Percentiles rank a stretch among this genome's conserved stretches.
Conservation (phyloP, 305 asterid genomes). For the Vinca major region DNA sequence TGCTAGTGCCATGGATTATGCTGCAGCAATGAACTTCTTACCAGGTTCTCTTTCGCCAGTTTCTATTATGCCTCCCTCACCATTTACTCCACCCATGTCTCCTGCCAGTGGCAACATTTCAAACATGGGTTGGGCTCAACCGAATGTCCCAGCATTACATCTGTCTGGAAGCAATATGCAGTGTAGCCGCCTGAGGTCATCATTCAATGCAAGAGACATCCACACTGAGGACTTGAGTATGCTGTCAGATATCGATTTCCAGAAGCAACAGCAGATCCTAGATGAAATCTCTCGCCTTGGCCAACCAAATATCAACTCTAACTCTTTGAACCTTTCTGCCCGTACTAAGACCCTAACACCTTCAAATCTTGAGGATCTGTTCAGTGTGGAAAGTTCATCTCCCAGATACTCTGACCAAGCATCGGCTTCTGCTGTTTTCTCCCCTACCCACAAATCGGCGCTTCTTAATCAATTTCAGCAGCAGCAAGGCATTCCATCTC, state of each 20-base stretch:
- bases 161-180: slow-evolving; percentile 64
- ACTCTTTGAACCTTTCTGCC: slow-evolving; percentile 41
- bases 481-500: slow-evolving; percentile 60
- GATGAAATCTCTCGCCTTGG: slow-evolving; percentile 39
- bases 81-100: slow-evolving; percentile 67
- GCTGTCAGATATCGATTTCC: slow-evolving; percentile 41
- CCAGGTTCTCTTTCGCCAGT: slow-evolving; percentile 58
- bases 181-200: slow-evolving; percentile 67
- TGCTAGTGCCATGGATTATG: slow-evolving; percentile 49
- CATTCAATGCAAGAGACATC: slow-evolving; percentile 67
- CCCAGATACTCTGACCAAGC: slow-evolving; percentile 56
- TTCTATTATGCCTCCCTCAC: slow-evolving; percentile 40
- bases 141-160: slow-evolving; percentile 59
- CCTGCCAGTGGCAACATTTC: slow-evolving; percentile 51
- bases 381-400: slow-evolving; percentile 59
- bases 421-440: slow-evolving; percentile 41
- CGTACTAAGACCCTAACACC: slow-evolving; percentile 46
- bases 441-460: slow-evolving; percentile 58
- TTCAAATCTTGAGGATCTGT: slow-evolving; percentile 65
- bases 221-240: slow-evolving; percentile 32
- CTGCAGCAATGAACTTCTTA: slow-evolving; percentile 50
- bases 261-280: slow-evolving; percentile 39
- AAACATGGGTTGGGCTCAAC: slow-evolving; percentile 54
- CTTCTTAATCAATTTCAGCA: slow-evolving; percentile 66
- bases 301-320: slow-evolving; percentile 24